These are phyloP conservation scores for Hortiboletus rubellus DNA, from an alignment of 1,284 basidiomycete genomes.

Conservation along the genomic window DNA sequence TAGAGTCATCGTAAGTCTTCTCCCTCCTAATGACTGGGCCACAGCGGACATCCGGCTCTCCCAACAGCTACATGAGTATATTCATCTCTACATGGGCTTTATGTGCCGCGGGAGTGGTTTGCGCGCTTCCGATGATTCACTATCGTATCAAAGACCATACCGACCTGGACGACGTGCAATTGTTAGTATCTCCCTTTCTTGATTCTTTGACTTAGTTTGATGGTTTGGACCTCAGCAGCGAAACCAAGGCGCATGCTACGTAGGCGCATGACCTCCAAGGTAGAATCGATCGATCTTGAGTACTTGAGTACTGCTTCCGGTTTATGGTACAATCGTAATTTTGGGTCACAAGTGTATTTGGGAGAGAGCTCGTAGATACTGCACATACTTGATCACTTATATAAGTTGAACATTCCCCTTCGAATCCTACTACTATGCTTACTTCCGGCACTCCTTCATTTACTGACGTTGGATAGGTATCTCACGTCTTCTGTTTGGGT, in stretches of 20 bases:
- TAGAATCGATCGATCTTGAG: not conserved
- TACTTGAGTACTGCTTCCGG: not conserved
- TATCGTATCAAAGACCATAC: slow-evolving; percentile 40
- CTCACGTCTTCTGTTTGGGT: too few relatives aligned
- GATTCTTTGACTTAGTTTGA: slow-evolving; percentile 6
- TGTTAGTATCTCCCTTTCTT: slow-evolving; percentile 23
- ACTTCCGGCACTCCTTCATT: too few relatives aligned
- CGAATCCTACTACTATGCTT: too few relatives aligned
- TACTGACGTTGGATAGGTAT: too few relatives aligned
- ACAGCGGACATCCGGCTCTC: not conserved
- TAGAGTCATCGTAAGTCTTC: slow-evolving; percentile 23
- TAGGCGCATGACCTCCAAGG: not conserved
- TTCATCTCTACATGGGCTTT: slow-evolving; percentile 41
- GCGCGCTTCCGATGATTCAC: slow-evolving; percentile 41
- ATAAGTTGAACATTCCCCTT: too few relatives aligned
- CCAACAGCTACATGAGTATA: slow-evolving; percentile 39
- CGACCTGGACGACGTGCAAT: slow-evolving; percentile 29
- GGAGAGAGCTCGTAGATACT: not conserved
- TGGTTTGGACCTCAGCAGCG: slow-evolving; percentile 10
- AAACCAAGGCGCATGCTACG: slow-evolving; percentile 4
- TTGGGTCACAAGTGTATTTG: not conserved
- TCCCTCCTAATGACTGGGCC: not conserved
- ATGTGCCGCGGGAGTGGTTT: slow-evolving; percentile 36
- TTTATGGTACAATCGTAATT: not conserved
- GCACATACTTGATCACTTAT: not conserved